A percentile compares a stretch with the other conserved stretches of the same genome.
Evolutionary conservation across 78 protist species (phyloP).

Genomic region (Isochrysis galbana): DNA sequence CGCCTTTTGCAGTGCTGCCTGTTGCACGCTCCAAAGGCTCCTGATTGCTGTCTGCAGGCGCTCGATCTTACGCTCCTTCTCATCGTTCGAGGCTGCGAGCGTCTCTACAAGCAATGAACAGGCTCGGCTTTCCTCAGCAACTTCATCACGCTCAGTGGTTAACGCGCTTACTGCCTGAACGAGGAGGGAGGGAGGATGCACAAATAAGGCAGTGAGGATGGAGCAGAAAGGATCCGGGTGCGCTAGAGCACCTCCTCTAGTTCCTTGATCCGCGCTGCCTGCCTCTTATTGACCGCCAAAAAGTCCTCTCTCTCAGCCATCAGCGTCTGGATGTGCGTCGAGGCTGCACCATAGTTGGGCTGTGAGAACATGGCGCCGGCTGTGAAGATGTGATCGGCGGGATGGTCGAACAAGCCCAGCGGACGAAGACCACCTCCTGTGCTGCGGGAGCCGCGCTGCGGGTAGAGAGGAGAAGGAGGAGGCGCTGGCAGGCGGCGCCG

Average conservation of each 20-base stretch:
- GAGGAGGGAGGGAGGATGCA: too few species aligned
- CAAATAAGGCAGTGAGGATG: too few species aligned
- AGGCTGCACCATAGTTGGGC: neutral
- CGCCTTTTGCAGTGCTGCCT: neutral
- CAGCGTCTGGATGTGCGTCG: neutral
- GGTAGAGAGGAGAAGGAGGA: too few species aligned
- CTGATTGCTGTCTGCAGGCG: neutral
- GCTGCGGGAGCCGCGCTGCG: too few species aligned
- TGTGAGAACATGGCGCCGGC: too few species aligned
- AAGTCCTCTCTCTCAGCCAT: neutral
- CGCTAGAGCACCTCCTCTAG: neutral
- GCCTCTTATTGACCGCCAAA: neutral
- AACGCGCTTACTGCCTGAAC: neutral
- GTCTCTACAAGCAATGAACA: neutral
- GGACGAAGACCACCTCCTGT: too few species aligned
- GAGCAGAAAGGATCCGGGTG: too few species aligned
- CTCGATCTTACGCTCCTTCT: neutral
- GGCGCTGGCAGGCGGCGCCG: too few species aligned
- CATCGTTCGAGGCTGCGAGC: neutral
- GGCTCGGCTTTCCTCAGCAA: neutral
- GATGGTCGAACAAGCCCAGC: too few species aligned
- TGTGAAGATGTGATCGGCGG: too few species aligned
- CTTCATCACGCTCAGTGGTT: neutral
- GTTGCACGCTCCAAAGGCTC: neutral
- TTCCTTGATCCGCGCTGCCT: neutral